Evolutionary conservation across 225 moss, liverwort and hornwort species (phyloP).

Genomic region (Ulota crispa): DNA sequence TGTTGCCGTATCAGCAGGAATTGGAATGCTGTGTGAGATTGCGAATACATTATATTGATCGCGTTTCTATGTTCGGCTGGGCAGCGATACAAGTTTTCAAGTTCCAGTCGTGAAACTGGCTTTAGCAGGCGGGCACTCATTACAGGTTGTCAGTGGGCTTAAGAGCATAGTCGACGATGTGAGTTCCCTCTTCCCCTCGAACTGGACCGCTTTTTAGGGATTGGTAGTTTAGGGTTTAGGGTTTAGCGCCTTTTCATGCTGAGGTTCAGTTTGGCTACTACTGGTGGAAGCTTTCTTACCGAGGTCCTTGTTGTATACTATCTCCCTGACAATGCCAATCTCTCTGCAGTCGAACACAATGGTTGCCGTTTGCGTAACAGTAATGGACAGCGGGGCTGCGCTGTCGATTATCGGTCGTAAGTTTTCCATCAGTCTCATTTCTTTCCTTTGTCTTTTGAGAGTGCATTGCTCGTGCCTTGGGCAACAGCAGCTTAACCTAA

Average conservation of each 20-base stretch:
- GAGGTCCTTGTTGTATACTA: not conserved
- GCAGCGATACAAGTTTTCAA: conserved; percentile 37
- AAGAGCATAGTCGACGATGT: conserved; percentile 45
- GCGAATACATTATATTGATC: not conserved
- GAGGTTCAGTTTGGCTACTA: not conserved
- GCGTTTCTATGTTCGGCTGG: not conserved
- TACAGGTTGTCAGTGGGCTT: conserved; percentile 48
- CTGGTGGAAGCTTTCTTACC: not conserved
- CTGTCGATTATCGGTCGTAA: conserved; percentile 61
- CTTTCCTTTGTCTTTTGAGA: not conserved
- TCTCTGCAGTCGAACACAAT: conserved; percentile 30
- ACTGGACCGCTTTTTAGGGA: not conserved
- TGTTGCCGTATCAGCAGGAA: not conserved
- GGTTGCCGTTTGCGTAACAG: conserved; percentile 56
- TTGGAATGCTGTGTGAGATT: not conserved
- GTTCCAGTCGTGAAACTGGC: conserved; percentile 45
- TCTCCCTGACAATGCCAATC: not conserved
- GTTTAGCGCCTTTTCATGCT: not conserved
- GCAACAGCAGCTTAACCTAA: not conserved
- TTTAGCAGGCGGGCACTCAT: conserved; percentile 33
- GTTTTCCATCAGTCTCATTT: conserved; percentile 14
- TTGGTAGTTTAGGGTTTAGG: not conserved
- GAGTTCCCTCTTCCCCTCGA: conserved; percentile 10
- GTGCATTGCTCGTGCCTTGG: not conserved
- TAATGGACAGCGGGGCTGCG: conserved; percentile 47